Evolutionary conservation across 495 filamentous ascomycete species (phyloP).

Genomic region (Astrothelium subdiscretum): DNA sequence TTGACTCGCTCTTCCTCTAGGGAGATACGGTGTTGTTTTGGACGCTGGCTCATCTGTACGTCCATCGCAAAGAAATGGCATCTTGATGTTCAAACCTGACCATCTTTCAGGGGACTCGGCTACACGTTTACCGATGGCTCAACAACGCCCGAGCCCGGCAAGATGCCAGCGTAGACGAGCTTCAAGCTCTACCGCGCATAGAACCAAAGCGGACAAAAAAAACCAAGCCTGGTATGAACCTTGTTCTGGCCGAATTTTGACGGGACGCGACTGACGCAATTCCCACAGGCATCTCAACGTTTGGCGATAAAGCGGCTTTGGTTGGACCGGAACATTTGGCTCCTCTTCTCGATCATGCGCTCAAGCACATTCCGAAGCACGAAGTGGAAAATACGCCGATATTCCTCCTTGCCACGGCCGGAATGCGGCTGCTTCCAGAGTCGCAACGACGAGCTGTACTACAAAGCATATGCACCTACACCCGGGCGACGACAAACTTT

Average conservation of each 20-base stretch:
- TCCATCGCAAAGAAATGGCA: conserved; percentile 3
- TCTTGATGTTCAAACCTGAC: conserved; percentile 5
- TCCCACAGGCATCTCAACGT: conserved; percentile 69
- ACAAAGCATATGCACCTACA: conserved; percentile 71
- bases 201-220: conserved; percentile 90
- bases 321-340: conserved; percentile 76
- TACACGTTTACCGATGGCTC: conserved; percentile 89
- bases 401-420: conserved; percentile 93
- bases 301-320: conserved; percentile 59
- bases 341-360: conserved; percentile 69
- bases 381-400: conserved; percentile 77
- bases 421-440: conserved; percentile 80
- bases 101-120: conserved; percentile 58
- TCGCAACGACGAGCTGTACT: conserved; percentile 59
- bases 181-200: conserved; percentile 64
- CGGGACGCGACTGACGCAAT: background rate
- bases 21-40: conserved; percentile 51
- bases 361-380: conserved; percentile 64
- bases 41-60: conserved; percentile 59
- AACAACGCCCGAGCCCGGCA: conserved; percentile 57
- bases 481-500: conserved; percentile 67
- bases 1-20: background rate
- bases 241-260: background rate
- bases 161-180: conserved; percentile 44
- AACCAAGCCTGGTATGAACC: conserved; percentile 59